A percentile compares a stretch with the other conserved stretches of the same genome.
Evolutionary conservation across 2,329 filamentous ascomycete genomes (phyloP).

Genomic region (Triangularia setosa): DNA sequence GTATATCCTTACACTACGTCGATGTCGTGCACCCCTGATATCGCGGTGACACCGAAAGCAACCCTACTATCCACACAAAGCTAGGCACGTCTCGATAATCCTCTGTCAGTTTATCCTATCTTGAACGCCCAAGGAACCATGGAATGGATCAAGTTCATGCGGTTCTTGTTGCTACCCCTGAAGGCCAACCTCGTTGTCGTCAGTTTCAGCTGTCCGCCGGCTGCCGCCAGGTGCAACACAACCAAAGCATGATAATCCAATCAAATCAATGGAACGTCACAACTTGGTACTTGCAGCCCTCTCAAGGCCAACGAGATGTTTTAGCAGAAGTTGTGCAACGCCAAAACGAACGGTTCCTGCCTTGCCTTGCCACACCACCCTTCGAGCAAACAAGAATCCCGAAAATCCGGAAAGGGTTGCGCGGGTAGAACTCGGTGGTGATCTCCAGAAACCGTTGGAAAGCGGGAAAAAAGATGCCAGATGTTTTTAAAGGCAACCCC

Average conservation of each 20-base stretch:
- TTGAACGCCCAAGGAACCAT: background rate
- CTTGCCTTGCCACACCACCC: conserved; percentile 4
- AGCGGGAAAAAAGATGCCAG: background rate
- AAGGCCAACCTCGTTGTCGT: background rate
- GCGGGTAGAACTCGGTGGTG: background rate
- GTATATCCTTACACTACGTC: background rate
- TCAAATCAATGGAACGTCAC: conserved; percentile 21
- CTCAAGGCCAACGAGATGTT: background rate
- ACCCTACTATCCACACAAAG: background rate
- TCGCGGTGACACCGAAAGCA: background rate
- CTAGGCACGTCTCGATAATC: background rate
- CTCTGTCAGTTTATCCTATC: background rate
- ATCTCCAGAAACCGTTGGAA: conserved; percentile 8
- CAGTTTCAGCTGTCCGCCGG: conserved; percentile 5
- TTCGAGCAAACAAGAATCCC: background rate
- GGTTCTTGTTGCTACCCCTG: conserved; percentile 5
- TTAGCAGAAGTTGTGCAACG: conserved; percentile 3
- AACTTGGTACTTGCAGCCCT: conserved; percentile 1
- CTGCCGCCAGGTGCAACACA: background rate
- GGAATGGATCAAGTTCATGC: conserved; percentile 18
- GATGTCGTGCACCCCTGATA: background rate
- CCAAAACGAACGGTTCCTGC: conserved; percentile 3
- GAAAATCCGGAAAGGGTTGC: background rate
- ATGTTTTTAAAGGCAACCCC: background rate
- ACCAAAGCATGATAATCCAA: conserved; percentile 21